Percentiles rank a stretch among this genome's conserved stretches.
These are phyloP conservation scores for Sisymbrium irio DNA, from an alignment of 345 rosid genomes.

Conservation along the genomic window DNA sequence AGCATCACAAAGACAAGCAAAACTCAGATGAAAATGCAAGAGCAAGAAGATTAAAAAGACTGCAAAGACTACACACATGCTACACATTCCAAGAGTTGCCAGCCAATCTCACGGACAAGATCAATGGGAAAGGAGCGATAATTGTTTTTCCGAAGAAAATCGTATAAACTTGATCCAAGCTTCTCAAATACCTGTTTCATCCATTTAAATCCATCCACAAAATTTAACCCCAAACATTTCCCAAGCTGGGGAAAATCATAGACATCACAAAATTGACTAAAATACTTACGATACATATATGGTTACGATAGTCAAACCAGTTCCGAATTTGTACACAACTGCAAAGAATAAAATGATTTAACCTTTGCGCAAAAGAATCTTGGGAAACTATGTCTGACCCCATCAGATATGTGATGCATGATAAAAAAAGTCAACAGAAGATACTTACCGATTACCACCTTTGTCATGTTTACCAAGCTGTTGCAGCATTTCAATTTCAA, in stretches of 20 bases:
- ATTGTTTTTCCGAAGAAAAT: constrained; percentile 97
- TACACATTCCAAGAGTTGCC: constrained; percentile 99
- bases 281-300: constrained; percentile 97
- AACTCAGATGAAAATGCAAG: constrained; percentile 22
- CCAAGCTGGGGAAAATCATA: constrained; percentile 62
- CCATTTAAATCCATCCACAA: constrained; percentile 78
- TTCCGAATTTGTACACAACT: constrained; percentile 98
- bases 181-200: constrained; percentile 96
- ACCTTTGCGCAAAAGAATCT: constrained; percentile 39
- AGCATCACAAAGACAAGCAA: constrained; percentile 26
- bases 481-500: constrained; percentile 79
- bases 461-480: constrained; percentile 82
- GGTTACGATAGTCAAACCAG: constrained; percentile 99
- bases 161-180: constrained; percentile 99
- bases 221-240: constrained; percentile 61
- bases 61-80: constrained; percentile 96
- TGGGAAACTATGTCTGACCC: constrained; percentile 8
- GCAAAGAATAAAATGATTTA: constrained; percentile 91
- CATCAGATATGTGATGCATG: constrained; percentile 19
- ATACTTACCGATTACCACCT: constrained; percentile 79
- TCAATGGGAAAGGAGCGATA: constrained; percentile 97
- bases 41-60: constrained; percentile 34
- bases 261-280: constrained; percentile 49
- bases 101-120: constrained; percentile 96
- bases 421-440: not conserved